Base-by-base conservation (phyloP, 2,329 filamentous ascomycete genomes). In the Aspergillus transmontanensis region DNA sequence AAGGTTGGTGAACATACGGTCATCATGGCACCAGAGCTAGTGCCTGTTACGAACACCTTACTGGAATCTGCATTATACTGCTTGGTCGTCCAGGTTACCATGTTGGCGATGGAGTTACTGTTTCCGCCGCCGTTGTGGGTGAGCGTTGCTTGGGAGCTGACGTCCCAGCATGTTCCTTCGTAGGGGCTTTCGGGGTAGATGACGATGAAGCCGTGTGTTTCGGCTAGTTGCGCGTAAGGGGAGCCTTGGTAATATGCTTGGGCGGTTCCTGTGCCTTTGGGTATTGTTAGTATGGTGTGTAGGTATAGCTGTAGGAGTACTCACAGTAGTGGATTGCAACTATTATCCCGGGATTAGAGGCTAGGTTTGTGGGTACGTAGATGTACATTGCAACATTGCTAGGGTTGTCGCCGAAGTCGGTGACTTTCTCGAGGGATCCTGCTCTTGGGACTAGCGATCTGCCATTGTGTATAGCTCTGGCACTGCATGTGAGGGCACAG, bases 251-350 rank as follows among this genome's bases (percentile, higher is more conserved):
- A 85, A 68, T 81, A 83, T 2, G 80, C 81, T 41, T 78, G 50
- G 0, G 66, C 67, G 6, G 66, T 66, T 55, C 67, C 67, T 4
- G 62, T 66, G 59, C 67, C 67, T 69, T 26, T 26, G 12, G 6
- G 6, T 4, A 19, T 14, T 1, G 11, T 3, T 34, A 43, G 39
- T 28, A 21, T 26, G 28, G 0, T 12, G 12, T 14, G 30, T 6
- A 6, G 50, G 2, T 10, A 6, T 1, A 5, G n/a, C 3, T 19
- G 11, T 11, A 4, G 11, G 6, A n/a, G 23, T 5, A 54, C 60
- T 4, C 80, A 75, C 87, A 89, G 80, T 83, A 87, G 77, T 87
- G 83, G 41, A 83, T 81, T 64, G 83, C 86, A 39, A 87, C 83
- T 14, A 87, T 76, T 56, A 88, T 78, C 2, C 83, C 81, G 0